Evolutionary conservation across 1,284 basidiomycete genomes (phyloP), one percentile per base, ranked within the genome.

Genomic region (Xanthoconium separans): DNA sequence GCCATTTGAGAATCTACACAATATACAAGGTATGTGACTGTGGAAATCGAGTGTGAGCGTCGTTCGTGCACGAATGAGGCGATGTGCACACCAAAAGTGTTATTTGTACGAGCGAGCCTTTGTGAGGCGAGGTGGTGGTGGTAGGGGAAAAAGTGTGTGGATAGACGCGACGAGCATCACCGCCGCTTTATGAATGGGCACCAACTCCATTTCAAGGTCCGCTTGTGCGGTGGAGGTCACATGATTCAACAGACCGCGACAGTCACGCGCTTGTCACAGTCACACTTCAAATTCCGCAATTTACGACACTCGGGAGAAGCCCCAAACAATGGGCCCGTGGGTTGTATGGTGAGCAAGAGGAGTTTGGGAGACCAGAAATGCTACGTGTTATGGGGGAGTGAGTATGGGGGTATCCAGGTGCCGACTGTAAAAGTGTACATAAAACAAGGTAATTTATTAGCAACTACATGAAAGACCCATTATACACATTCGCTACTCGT

Each of bases 181-280:
- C 58, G 55, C 55, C 46, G 67, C 70, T 56, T 69, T 64, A 71
- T 72, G 70, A 69, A 69, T 67, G 66, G 66, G 57, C 64, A 57
- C 59, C 42, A 56, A 56, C 39, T 42, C 48, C 47, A 67, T 66
- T 69, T 69, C 70, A 69, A 69, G 58, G 69, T 69, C 67, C 67
- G 67, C 55, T 61, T 56, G 58, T 27, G 52, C 54, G 31, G 42
- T 58, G 54, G 51, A 37, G 56, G 37, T 69, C 66, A 68, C 66
- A 58, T 68, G 66, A 68, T 57, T 71, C 59, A 68, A 68, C 66
- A 70, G 66, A 68, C 61, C 66, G 66, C 66, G 66, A 44, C 37
- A 6, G 70, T 68, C 70, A 68, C 66, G 70, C 68, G 70, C 58
- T 27, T 1, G 63, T 68, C 56, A 66, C 64, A 15, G 60, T 64